Percentiles rank a stretch among this genome's conserved stretches.
Evolutionary conservation across 495 filamentous ascomycete genomes (phyloP).

Genomic region (Aspergillus biplanus): DNA sequence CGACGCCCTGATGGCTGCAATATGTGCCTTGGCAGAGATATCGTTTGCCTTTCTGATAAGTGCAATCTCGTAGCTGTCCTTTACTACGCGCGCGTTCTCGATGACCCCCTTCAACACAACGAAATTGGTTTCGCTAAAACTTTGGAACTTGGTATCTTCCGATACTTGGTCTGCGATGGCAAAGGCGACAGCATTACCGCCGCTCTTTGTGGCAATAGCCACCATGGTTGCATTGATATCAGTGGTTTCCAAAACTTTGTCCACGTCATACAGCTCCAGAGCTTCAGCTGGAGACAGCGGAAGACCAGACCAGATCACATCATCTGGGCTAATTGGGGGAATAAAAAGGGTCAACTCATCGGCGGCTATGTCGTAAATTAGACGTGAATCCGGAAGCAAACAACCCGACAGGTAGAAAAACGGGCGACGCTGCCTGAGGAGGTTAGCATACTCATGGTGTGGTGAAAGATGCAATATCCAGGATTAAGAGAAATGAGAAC

Average conservation of each 20-base stretch:
- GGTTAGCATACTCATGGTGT: conserved; percentile 6
- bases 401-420: conserved; percentile 97
- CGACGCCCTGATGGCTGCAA: conserved; percentile 66
- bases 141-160: conserved; percentile 62
- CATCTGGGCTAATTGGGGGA: conserved; percentile 82
- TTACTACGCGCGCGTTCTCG: conserved; percentile 75
- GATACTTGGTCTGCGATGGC: conserved; percentile 75
- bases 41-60: conserved; percentile 81
- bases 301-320: conserved; percentile 95
- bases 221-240: conserved; percentile 70
- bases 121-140: conserved; percentile 65
- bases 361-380: conserved; percentile 76
- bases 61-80: conserved; percentile 84
- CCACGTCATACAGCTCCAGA: conserved; percentile 76
- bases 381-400: conserved; percentile 75
- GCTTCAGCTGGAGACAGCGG: conserved; percentile 79
- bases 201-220: conserved; percentile 42
- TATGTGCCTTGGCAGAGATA: conserved; percentile 77
- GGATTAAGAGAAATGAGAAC: background rate
- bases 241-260: conserved; percentile 68
- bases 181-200: conserved; percentile 60
- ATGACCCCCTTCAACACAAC: conserved; percentile 71
- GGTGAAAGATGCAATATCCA: background rate
- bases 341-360: conserved; percentile 86
- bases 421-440: conserved; percentile 73